A percentile compares a stretch with the other conserved stretches of the same genome.
Evolutionary conservation across 1,139 yeast species (phyloP).

Genomic region (Entelexis sorbosivorans): DNA sequence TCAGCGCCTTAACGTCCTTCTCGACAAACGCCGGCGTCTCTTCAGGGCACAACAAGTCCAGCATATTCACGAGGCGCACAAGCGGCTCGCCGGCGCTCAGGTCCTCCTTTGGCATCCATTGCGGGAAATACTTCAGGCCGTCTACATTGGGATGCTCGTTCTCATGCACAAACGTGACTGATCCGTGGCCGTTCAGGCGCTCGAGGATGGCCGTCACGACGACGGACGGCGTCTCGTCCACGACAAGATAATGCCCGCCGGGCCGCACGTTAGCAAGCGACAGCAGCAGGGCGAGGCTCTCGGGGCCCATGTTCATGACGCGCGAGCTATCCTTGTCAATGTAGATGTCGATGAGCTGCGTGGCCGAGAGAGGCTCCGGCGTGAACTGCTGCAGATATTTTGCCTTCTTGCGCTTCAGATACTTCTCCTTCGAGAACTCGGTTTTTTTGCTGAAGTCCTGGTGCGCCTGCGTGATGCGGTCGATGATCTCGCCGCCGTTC

Average conservation of each 20-base stretch:
- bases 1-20: slow-evolving; percentile 42
- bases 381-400: slow-evolving; percentile 81
- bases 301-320: slow-evolving; percentile 75
- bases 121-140: slow-evolving; percentile 47
- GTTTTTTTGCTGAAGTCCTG: slow-evolving; percentile 84
- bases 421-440: slow-evolving; percentile 79
- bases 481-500: slow-evolving; percentile 72
- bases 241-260: slow-evolving; percentile 76
- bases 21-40: slow-evolving; percentile 42
- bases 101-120: slow-evolving; percentile 36
- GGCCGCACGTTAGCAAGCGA: slow-evolving; percentile 73
- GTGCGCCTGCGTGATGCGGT: slow-evolving; percentile 71
- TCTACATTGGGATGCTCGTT: slow-evolving; percentile 83
- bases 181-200: slow-evolving; percentile 76
- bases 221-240: slow-evolving; percentile 88
- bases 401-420: slow-evolving; percentile 79
- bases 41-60: slow-evolving; percentile 73
- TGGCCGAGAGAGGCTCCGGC: slow-evolving; percentile 64
- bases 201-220: slow-evolving; percentile 76
- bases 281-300: slow-evolving; percentile 64
- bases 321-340: slow-evolving; percentile 61
- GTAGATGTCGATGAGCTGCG: slow-evolving; percentile 63
- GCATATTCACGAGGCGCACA: slow-evolving; percentile 62
- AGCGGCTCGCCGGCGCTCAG: slow-evolving; percentile 35
- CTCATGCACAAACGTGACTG: slow-evolving; percentile 70